Evolutionary conservation across 805 yeast species (phyloP).

Genomic region (Scheffersomyces coipomensis): DNA sequence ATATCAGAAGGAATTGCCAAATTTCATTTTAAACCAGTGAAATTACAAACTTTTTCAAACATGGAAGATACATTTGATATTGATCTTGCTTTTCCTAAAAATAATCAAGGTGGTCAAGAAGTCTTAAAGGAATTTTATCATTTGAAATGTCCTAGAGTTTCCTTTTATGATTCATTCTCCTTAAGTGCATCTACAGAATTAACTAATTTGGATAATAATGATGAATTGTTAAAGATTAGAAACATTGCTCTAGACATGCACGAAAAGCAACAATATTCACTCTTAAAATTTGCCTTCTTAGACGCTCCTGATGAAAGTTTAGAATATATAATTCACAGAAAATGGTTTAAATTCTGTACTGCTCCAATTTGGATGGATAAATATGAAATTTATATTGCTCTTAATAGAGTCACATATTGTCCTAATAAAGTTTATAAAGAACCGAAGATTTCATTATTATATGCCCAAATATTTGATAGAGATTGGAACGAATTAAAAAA

Average conservation of each 20-base stretch:
- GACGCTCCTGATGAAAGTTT: background rate
- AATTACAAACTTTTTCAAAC: background rate
- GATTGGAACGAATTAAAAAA: slow-evolving; percentile 23
- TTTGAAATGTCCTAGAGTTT: background rate
- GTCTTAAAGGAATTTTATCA: background rate
- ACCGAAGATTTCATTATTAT: slow-evolving; percentile 23
- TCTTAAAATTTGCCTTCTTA: background rate
- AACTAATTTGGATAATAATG: background rate
- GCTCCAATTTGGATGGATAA: slow-evolving; percentile 28
- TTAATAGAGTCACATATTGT: slow-evolving; percentile 24
- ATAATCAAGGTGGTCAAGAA: background rate
- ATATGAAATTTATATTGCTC: slow-evolving; percentile 26
- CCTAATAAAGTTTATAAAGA: slow-evolving; percentile 16
- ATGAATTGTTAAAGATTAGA: background rate
- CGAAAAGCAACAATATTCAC: background rate
- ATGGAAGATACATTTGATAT: background rate
- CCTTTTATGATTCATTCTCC: background rate
- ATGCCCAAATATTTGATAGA: slow-evolving; percentile 17
- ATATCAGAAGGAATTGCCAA: no score
- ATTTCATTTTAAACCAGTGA: no score
- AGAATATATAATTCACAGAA: no score
- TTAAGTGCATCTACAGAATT: background rate
- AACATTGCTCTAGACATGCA: background rate
- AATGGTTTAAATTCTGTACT: no score
- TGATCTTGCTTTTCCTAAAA: background rate